Evolutionary conservation across 345 rosid species (phyloP), one percentile per base, ranked within the genome.

Genomic region (Linum usitatissimum): DNA sequence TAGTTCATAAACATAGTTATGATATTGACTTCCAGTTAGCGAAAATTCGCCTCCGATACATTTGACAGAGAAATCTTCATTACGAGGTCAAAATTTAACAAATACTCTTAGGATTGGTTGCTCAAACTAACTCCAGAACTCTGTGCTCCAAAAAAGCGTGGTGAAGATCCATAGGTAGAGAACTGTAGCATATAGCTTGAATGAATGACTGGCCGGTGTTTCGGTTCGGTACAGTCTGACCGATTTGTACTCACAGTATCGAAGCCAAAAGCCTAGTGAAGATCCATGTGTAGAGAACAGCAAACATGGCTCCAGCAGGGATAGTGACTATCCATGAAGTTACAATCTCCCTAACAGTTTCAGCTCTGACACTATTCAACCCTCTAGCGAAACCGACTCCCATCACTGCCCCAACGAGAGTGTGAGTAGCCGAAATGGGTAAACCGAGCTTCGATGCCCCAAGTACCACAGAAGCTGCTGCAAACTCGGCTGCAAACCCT

Each of bases 341-440:
- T 68, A 84, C 96, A 12, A 93, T 93, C 78, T 90, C 99, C 77
- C 70, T 78, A 62, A 93, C 96, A 3, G 91, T 87, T 79, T 90
- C 99, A 19, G 87, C 81, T 72, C 97, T 81, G 60, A 93, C 97
- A 57, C 80, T 83, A 61, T 90, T 93, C 53, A 90, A 84, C 18
- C 99, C 99, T 57, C 99, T 83, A 0, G 97, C 99, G 36, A 93
- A 90, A 3, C 99, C 99, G 6, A 93, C 99, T 18, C 99, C 99
- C 99, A 93, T 93, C 54, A 93, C 99, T 12, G 97, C 96, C 42
- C 99, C 97, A 17, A 93, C 97, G 45, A 90, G 72, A 4, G 99
- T 93, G 63, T 90, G 99, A 0, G 97, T 93, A 17, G 96, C 96
- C 0, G 97, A 93, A 30, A 93, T 83, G 4, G 99, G 97, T 42